A percentile compares a stretch with the other conserved stretches of the same genome.
These are phyloP conservation scores for Xylariaceae sp. DNA, from an alignment of 2,329 filamentous ascomycete species.

Conservation along the genomic window DNA sequence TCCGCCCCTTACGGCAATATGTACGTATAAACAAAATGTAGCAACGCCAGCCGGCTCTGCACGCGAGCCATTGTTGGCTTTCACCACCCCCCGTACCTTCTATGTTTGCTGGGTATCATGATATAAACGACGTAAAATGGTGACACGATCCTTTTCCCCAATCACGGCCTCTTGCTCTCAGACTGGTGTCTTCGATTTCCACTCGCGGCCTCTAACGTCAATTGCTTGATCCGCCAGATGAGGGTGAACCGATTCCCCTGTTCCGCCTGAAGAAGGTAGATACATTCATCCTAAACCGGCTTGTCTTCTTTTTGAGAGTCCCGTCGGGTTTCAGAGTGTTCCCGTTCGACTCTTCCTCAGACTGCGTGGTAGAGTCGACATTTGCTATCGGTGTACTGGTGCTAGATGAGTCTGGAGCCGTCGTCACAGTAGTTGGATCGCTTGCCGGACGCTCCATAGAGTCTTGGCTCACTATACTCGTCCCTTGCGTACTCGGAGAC, in stretches of 20 bases:
- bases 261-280: conserved; percentile 56
- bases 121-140: conserved; percentile 19
- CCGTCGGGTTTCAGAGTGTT: conserved; percentile 49
- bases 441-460: conserved; percentile 51
- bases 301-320: conserved; percentile 59
- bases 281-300: conserved; percentile 62
- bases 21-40: conserved; percentile 19
- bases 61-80: conserved; percentile 13
- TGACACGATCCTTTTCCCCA: conserved; percentile 10
- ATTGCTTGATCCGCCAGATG: conserved; percentile 24
- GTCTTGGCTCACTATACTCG: conserved; percentile 62
- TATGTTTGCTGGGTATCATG: conserved; percentile 21
- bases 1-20: conserved; percentile 15
- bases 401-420: conserved; percentile 36
- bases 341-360: conserved; percentile 40
- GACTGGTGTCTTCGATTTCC: conserved; percentile 7
- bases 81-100: conserved; percentile 9
- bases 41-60: conserved; percentile 14
- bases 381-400: conserved; percentile 26
- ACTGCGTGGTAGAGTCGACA: conserved; percentile 28
- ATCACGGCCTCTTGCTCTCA: conserved; percentile 6
- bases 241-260: conserved; percentile 41
- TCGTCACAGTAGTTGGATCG: conserved; percentile 41
- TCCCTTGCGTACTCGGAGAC: conserved; percentile 64
- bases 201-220: conserved; percentile 6